Percentiles rank a stretch among this genome's conserved stretches.
These are phyloP conservation scores for Grosmannia huntii DNA, from an alignment of 2,329 filamentous ascomycete genomes.

Conservation along the genomic window DNA sequence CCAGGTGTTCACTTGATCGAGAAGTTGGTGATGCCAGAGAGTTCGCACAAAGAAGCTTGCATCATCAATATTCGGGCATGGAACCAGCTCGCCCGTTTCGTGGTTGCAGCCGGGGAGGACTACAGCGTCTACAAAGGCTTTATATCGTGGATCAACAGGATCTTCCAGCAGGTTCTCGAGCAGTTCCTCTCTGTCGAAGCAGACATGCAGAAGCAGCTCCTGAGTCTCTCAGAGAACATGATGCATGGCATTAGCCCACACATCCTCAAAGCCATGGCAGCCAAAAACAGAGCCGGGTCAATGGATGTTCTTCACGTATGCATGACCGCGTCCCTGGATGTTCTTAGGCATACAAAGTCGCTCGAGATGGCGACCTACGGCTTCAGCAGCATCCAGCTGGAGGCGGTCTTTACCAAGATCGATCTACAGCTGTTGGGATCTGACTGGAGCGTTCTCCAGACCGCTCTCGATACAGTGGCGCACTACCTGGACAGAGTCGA, in stretches of 20 bases:
- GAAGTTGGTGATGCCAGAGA: constrained; percentile 43
- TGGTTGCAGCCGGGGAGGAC: constrained; percentile 33
- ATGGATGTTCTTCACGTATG: constrained; percentile 40
- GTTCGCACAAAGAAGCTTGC: constrained; percentile 54
- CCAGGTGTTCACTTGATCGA: constrained; percentile 42
- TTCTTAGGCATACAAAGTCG: constrained; percentile 32
- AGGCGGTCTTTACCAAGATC: constrained; percentile 37
- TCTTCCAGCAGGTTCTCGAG: constrained; percentile 43
- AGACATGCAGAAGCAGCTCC: constrained; percentile 43
- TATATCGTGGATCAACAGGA: constrained; percentile 40
- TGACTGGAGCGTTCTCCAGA: constrained; percentile 34
- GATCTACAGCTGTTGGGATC: constrained; percentile 27
- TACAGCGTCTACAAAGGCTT: constrained; percentile 34
- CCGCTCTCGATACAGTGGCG: constrained; percentile 32
- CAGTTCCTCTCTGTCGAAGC: constrained; percentile 44
- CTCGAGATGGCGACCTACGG: constrained; percentile 35
- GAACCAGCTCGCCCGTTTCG: constrained; percentile 47
- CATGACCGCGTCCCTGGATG: constrained; percentile 35
- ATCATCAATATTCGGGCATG: constrained; percentile 51
- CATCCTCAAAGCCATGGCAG: constrained; percentile 35
- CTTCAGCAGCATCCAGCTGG: constrained; percentile 36
- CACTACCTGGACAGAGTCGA: constrained; percentile 33
- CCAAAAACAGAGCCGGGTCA: constrained; percentile 37
- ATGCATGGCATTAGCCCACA: constrained; percentile 29
- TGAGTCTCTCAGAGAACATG: constrained; percentile 33